Base-by-base conservation (phyloP, 1,284 basidiomycete genomes). In the Fistulina hepatica region DNA sequence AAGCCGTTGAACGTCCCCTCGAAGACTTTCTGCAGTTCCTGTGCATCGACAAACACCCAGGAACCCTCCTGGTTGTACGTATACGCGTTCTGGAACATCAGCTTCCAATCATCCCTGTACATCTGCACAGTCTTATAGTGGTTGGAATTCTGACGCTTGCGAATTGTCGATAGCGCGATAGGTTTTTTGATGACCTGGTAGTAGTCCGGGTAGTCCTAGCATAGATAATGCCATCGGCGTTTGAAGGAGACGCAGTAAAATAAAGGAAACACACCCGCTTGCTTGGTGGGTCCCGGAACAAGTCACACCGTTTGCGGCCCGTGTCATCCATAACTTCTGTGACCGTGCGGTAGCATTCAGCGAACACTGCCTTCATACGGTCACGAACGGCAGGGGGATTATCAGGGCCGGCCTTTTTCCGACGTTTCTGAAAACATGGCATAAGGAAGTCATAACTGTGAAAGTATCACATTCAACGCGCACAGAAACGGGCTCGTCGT, bases 71-170 rank as follows among this genome's bases (percentile, higher is more conserved):
- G 77, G 58, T 93, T 88, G 64, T 91, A 94, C 27, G 76, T 84
- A 52, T 84, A 76, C 4, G 94, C 93, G 54, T 98, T 98, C 55
- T 76, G 71, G 59, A 94, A 94, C 81, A 97, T 91, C 36, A 91
- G 71, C 48, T 68, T 65, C 72, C 89, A 89, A 60, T 97, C 93
- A 35, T 77, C 74, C 37, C 73, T 70, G 64, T 81, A 92, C 34
- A 71, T 65, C 23, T 73, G 63, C 30, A 92, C 76, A 30, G 65
- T 77, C 61, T 88, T 88, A 67, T 92, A 89, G 40, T 74, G 69
- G 25, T 72, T 70, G 41, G 73, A 69, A 43, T 73, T 78, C 42
- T 83, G 73, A 21, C 85, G 81, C 53, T 91, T 91, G 43, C 85
- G 82, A 53, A 97, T 81, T 46, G 82, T 76, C 19, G 85, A 81